These are phyloP conservation scores for Boletus fagicola DNA, from an alignment of 768 basidiomycete genomes.

Conservation along the genomic window DNA sequence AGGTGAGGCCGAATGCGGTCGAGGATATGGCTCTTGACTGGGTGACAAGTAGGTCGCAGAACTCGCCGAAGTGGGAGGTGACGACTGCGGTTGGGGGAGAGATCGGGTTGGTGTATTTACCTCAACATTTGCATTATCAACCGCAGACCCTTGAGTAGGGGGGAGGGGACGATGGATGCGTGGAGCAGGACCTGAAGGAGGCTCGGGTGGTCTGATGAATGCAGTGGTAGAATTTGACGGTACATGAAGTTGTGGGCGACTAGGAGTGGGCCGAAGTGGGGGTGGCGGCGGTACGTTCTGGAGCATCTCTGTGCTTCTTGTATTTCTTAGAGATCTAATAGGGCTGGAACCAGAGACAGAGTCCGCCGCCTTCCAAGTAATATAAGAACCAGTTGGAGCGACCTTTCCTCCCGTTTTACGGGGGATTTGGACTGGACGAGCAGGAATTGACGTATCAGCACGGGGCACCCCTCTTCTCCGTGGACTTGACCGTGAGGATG, in stretches of 20 bases:
- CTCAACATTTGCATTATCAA: constrained; percentile 23
- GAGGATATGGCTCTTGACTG: constrained; percentile 55
- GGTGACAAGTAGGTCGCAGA: constrained; percentile 40
- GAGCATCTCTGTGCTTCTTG: constrained; percentile 32
- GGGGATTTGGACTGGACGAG: constrained; percentile 16
- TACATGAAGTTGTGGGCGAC: constrained; percentile 28
- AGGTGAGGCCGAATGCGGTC: constrained; percentile 58
- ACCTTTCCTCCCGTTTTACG: constrained; percentile 25
- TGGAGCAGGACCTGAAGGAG: constrained; percentile 13
- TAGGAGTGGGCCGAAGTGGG: constrained; percentile 30
- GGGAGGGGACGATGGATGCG: constrained; percentile 32
- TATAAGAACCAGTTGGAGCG: constrained; percentile 22
- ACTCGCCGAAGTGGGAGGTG: constrained; percentile 19
- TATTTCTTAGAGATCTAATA: constrained; percentile 21
- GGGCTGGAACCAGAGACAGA: constrained; percentile 36
- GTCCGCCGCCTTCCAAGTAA: constrained; percentile 35
- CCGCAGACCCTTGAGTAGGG: constrained; percentile 25
- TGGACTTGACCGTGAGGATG: constrained; percentile 20
- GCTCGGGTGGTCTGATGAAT: constrained; percentile 21
- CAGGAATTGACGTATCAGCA: constrained; percentile 18
- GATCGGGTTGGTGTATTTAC: constrained; percentile 17
- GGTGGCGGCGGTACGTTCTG: constrained; percentile 18
- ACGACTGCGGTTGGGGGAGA: constrained; percentile 26
- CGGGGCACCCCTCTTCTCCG: constrained; percentile 22
- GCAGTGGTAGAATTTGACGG: constrained; percentile 17